Percentiles rank a stretch among this genome's conserved stretches.
Evolutionary conservation across 208 protist genomes (phyloP).

Genomic region (Acanthamoeba healyi): DNA sequence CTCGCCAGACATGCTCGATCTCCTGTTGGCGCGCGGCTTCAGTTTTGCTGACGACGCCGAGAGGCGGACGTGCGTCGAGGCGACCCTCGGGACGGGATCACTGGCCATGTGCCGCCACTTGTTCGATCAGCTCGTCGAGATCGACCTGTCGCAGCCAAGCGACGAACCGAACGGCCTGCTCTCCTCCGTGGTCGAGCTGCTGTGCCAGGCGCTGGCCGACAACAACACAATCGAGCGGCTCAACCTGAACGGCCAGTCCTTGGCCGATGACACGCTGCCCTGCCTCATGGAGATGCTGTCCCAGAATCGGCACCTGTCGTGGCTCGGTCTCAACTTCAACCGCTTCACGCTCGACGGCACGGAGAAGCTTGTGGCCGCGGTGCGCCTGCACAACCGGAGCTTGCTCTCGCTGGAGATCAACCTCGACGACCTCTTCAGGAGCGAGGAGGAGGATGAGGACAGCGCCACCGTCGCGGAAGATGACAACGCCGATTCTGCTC

Average conservation of each 20-base stretch:
- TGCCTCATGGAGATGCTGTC: not conserved
- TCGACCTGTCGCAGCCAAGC: not conserved
- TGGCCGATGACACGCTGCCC: not conserved
- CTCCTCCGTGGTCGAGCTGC: not conserved
- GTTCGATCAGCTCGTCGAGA: not conserved
- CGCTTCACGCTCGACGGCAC: not conserved
- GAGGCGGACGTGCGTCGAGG: not conserved
- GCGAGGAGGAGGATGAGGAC: not conserved
- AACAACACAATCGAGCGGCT: not conserved
- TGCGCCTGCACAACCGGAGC: not conserved
- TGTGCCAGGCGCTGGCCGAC: not conserved
- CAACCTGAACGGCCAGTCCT: not conserved
- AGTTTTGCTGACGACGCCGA: not conserved
- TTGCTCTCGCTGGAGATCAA: not conserved
- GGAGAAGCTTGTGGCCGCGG: not conserved
- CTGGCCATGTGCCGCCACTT: not conserved
- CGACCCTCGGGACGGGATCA: not conserved
- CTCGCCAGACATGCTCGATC: not conserved
- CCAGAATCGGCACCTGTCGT: constrained; percentile 14
- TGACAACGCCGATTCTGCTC: too few species aligned
- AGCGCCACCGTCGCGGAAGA: not conserved
- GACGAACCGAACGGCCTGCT: not conserved
- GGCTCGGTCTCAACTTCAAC: not conserved
- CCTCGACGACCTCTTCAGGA: not conserved
- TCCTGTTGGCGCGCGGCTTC: not conserved